Conservation (phyloP, 2,329 filamentous ascomycete species). For the Trichoderma harzianum region DNA sequence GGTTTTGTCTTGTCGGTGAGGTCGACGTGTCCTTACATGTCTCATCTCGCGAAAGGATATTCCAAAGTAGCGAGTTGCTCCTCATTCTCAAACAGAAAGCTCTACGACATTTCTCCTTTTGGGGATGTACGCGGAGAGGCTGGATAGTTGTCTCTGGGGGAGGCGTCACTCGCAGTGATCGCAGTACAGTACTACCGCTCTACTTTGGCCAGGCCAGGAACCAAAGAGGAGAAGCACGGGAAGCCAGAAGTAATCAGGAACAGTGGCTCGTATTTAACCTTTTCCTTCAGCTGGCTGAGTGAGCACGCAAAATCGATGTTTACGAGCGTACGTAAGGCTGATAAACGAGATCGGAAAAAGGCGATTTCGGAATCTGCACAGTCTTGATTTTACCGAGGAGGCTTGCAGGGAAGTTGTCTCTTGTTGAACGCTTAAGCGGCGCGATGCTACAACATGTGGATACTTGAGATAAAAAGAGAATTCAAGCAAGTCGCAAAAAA, state of each 20-base stretch:
- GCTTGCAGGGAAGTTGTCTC: slow-evolving; percentile 5
- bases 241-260: slow-evolving; percentile 9
- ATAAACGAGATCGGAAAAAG: not conserved
- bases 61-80: not conserved
- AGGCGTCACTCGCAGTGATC: not conserved
- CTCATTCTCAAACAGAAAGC: not conserved
- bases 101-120: not conserved
- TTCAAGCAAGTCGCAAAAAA: not conserved
- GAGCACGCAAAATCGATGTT: slow-evolving; percentile 11
- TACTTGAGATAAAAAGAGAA: not conserved
- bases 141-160: not conserved
- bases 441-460: not conserved
- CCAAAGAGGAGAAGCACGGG: slow-evolving; percentile 4
- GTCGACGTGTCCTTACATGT: not conserved
- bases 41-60: not conserved
- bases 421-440: slow-evolving; percentile 4
- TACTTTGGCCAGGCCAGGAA: not conserved
- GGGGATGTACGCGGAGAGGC: not conserved
- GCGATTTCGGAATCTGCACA: not conserved
- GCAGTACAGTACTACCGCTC: not conserved
- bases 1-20: slow-evolving; percentile 1
- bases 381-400: not conserved
- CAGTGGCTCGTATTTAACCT: slow-evolving; percentile 14
- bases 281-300: slow-evolving; percentile 4
- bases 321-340: slow-evolving; percentile 17